Evolutionary conservation across 805 yeast genomes (phyloP).

Genomic region (Zygotorulaspora florentina): DNA sequence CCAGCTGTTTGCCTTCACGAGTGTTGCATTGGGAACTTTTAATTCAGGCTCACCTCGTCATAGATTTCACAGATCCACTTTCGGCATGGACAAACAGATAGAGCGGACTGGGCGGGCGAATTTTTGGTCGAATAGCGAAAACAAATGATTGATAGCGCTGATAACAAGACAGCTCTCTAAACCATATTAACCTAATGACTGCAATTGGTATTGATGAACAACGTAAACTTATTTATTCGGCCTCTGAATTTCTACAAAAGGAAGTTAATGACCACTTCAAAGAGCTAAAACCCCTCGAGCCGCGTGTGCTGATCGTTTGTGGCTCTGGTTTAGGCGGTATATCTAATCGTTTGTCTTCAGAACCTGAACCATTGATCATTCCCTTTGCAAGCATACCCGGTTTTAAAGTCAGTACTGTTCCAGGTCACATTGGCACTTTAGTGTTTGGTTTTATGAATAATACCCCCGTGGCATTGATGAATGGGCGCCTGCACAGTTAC

Average conservation of each 20-base stretch:
- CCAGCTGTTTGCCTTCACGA: no score
- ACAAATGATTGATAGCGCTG: not conserved
- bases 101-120: no score
- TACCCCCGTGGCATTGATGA: conserved; percentile 87
- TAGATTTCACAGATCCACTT: no score
- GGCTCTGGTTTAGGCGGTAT: conserved; percentile 95
- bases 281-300: conserved; percentile 30
- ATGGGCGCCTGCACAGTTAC: conserved; percentile 86
- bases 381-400: conserved; percentile 73
- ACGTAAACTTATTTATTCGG: conserved; percentile 16
- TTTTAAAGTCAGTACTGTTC: conserved; percentile 75
- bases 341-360: conserved; percentile 41
- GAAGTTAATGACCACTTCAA: conserved; percentile 16
- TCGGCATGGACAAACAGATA: no score
- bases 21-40: no score
- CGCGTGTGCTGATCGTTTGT: conserved; percentile 76
- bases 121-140: not conserved
- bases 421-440: conserved; percentile 84
- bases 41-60: no score
- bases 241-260: conserved; percentile 15
- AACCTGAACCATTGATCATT: conserved; percentile 45
- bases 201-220: conserved; percentile 17
- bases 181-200: conserved; percentile 7
- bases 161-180: not conserved
- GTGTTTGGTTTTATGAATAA: conserved; percentile 70